phyloP scores from a whole-genome alignment of 2,329 filamentous ascomycete genomes.

The Sporothrix brunneoviolacea region DNA sequence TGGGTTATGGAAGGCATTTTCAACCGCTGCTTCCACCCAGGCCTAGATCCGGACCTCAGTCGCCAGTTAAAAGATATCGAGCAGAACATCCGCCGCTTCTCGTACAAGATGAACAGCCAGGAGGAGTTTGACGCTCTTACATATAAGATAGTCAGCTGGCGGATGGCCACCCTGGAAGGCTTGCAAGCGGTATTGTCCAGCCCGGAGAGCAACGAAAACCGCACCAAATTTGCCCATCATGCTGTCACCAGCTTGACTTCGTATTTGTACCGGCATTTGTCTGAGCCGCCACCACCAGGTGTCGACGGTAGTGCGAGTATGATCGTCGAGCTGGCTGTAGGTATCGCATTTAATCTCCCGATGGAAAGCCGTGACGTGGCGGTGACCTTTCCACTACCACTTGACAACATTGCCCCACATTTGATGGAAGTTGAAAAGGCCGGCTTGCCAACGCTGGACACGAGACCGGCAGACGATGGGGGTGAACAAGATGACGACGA shows the following conservation, averaged over 20 bases:
- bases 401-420: slow-evolving; percentile 59
- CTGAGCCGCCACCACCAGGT: slow-evolving; percentile 69
- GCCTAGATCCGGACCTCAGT: slow-evolving; percentile 70
- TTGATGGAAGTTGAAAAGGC: slow-evolving; percentile 84
- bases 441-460: slow-evolving; percentile 55
- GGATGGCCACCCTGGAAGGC: slow-evolving; percentile 89
- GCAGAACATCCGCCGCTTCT: slow-evolving; percentile 73
- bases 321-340: slow-evolving; percentile 87
- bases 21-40: slow-evolving; percentile 86
- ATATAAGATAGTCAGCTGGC: slow-evolving; percentile 84
- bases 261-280: slow-evolving; percentile 65
- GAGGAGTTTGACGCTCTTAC: slow-evolving; percentile 87
- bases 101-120: slow-evolving; percentile 64
- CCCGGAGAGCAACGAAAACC: slow-evolving; percentile 58
- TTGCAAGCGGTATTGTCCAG: slow-evolving; percentile 64
- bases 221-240: slow-evolving; percentile 60
- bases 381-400: slow-evolving; percentile 78
- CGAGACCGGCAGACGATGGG: slow-evolving; percentile 29
- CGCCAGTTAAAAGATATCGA: slow-evolving; percentile 78
- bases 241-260: slow-evolving; percentile 63
- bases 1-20: slow-evolving; percentile 93
- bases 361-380: slow-evolving; percentile 86
- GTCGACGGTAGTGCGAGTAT: slow-evolving; percentile 84
- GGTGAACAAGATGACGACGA: slow-evolving; percentile 32
- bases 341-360: slow-evolving; percentile 78